Evolutionary conservation across 2,329 filamentous ascomycete species (phyloP).

Genomic region (Massarina eburnea): DNA sequence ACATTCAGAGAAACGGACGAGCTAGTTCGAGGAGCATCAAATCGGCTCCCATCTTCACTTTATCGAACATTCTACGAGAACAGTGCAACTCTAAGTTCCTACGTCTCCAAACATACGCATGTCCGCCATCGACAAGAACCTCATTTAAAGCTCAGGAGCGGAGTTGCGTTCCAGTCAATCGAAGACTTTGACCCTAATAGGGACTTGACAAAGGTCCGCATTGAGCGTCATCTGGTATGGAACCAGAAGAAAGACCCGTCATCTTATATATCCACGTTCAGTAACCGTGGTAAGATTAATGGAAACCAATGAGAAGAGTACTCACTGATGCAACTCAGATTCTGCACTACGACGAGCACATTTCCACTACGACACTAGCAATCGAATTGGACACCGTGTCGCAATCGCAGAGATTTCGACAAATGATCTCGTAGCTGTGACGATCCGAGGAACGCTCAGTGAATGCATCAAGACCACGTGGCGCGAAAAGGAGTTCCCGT

Average conservation of each 20-base stretch:
- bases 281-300: constrained; percentile 10
- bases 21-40: not conserved
- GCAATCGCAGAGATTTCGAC: constrained; percentile 11
- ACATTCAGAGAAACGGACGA: not conserved
- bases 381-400: constrained; percentile 8
- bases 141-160: constrained; percentile 3
- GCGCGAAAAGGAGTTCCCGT: not conserved
- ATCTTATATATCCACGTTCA: constrained; percentile 14
- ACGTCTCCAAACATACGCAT: constrained; percentile 13
- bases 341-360: constrained; percentile 2
- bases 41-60: constrained; percentile 5
- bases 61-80: constrained; percentile 14
- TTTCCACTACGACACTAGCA: constrained; percentile 8
- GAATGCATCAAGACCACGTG: not conserved
- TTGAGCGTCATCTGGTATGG: constrained; percentile 13
- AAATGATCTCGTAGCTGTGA: constrained; percentile 7
- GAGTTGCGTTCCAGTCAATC: constrained; percentile 19
- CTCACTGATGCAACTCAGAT: not conserved
- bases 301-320: not conserved
- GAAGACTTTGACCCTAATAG: constrained; percentile 1
- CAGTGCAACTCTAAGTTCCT: constrained; percentile 13
- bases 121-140: constrained; percentile 8
- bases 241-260: constrained; percentile 13
- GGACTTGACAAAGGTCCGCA: constrained; percentile 6
- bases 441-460: not conserved